phyloP scores from a whole-genome alignment of 257 asterid species.

The Cordia subcordata region DNA sequence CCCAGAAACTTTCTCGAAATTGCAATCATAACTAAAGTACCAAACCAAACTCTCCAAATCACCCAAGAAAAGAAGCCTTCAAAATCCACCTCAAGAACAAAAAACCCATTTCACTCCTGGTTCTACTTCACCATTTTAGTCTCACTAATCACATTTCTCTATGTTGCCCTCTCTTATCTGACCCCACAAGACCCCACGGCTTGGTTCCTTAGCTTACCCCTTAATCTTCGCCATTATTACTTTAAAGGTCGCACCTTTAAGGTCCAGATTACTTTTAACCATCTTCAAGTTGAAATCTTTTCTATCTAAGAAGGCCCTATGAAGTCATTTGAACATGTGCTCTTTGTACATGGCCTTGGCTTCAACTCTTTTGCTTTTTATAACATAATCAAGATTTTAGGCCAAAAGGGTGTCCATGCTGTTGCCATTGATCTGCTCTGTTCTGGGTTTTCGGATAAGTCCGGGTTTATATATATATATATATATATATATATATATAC shows the following conservation, averaged over 20 bases:
- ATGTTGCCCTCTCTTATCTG: slow-evolving; percentile 46
- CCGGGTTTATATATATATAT: slow-evolving; percentile 41
- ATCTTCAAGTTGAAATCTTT: slow-evolving; percentile 72
- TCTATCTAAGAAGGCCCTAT: slow-evolving; percentile 58
- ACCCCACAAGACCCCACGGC: slow-evolving; percentile 61
- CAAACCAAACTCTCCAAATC: slow-evolving; percentile 38
- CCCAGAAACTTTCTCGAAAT: slow-evolving; percentile 13
- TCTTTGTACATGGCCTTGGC: slow-evolving; percentile 73
- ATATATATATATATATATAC: too few relatives aligned
- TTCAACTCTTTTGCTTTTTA: slow-evolving; percentile 71
- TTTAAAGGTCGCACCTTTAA: slow-evolving; percentile 65
- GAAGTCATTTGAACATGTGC: slow-evolving; percentile 44
- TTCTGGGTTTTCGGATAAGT: slow-evolving; percentile 86
- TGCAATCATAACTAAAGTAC: slow-evolving; percentile 69
- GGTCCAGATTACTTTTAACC: slow-evolving; percentile 61
- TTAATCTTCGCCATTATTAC: slow-evolving; percentile 59
- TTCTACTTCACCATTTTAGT: slow-evolving; percentile 59
- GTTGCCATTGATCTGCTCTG: slow-evolving; percentile 88
- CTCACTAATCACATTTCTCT: slow-evolving; percentile 45
- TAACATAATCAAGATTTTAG: slow-evolving; percentile 41
- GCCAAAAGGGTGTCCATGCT: slow-evolving; percentile 46
- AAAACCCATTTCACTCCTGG: slow-evolving; percentile 78
- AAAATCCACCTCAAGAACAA: slow-evolving; percentile 22
- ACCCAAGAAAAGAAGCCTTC: slow-evolving; percentile 19
- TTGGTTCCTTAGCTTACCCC: slow-evolving; percentile 77